A percentile compares a stretch with the other conserved stretches of the same genome.
Conservation (phyloP, 768 basidiomycete genomes). For the Boletus barrowsii region DNA sequence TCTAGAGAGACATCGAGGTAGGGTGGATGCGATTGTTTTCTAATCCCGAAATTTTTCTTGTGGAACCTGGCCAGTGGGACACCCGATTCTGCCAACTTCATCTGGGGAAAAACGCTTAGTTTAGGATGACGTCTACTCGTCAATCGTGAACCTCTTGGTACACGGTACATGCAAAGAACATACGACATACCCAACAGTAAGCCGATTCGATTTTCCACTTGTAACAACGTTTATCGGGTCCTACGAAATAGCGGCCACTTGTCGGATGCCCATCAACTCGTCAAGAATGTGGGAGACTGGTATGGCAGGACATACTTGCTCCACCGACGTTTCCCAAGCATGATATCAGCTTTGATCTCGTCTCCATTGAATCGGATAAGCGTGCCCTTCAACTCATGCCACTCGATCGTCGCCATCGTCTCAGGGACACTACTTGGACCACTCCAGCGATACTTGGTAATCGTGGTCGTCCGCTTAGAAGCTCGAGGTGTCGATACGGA, state of each 20-base stretch:
- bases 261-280: neutral
- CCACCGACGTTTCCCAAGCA: constrained; percentile 24
- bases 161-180: neutral
- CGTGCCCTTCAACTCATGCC: constrained; percentile 27
- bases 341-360: constrained; percentile 23
- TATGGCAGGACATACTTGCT: constrained; percentile 16
- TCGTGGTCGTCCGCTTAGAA: constrained; percentile 19
- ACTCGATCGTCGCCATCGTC: constrained; percentile 36
- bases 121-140: neutral
- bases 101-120: constrained; percentile 8
- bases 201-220: constrained; percentile 33
- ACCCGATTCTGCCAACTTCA: constrained; percentile 17
- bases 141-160: neutral
- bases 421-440: constrained; percentile 16
- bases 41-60: constrained; percentile 23
- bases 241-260: constrained; percentile 34
- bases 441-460: constrained; percentile 25
- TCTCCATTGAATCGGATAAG: constrained; percentile 31
- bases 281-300: neutral
- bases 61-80: constrained; percentile 20
- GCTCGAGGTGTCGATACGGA: constrained; percentile 16
- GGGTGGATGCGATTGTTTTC: constrained; percentile 20
- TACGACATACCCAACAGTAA: constrained; percentile 25
- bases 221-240: constrained; percentile 32
- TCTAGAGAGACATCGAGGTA: constrained; percentile 25